phyloP scores from a whole-genome alignment of 1,284 basidiomycete species.

The Hypsizygus ulmarius region DNA sequence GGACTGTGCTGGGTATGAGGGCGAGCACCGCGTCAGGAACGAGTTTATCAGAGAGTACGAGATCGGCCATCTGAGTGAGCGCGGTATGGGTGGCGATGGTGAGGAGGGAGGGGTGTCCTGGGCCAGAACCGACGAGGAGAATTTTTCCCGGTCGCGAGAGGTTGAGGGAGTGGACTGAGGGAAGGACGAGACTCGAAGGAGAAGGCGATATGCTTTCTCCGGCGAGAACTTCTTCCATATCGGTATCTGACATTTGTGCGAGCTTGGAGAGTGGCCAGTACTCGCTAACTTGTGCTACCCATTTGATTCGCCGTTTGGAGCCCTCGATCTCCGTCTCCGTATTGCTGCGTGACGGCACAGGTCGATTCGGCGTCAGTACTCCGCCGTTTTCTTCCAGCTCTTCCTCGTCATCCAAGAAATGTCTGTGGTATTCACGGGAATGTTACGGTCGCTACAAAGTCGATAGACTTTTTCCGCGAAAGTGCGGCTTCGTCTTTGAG shows the following conservation, averaged over 20 bases:
- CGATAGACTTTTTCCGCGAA: constrained; percentile 57
- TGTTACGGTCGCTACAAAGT: constrained; percentile 54
- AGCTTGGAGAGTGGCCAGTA: constrained; percentile 89
- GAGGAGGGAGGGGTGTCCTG: constrained; percentile 90
- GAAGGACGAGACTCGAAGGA: constrained; percentile 14
- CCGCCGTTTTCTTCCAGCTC: constrained; percentile 58
- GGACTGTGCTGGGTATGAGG: constrained; percentile 75
- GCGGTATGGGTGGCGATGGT: constrained; percentile 85
- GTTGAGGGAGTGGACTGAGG: constrained; percentile 31
- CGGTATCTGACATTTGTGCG: constrained; percentile 61
- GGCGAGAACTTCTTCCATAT: constrained; percentile 67
- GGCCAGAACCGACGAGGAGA: constrained; percentile 90
- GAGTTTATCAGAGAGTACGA: constrained; percentile 96
- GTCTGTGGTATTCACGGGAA: constrained; percentile 88
- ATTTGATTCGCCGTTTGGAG: constrained; percentile 70
- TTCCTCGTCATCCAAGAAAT: constrained; percentile 43
- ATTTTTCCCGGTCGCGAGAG: constrained; percentile 60
- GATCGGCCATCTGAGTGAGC: constrained; percentile 76
- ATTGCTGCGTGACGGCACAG: constrained; percentile 61
- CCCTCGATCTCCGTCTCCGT: constrained; percentile 52
- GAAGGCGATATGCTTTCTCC: constrained; percentile 32
- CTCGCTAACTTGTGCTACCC: constrained; percentile 91
- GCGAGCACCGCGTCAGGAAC: constrained; percentile 88
- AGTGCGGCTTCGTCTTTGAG: constrained; percentile 40
- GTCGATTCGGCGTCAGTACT: constrained; percentile 71